These are phyloP conservation scores for Pseudomassariella vexata DNA, from an alignment of 2,329 filamentous ascomycete species.

Conservation along the genomic window DNA sequence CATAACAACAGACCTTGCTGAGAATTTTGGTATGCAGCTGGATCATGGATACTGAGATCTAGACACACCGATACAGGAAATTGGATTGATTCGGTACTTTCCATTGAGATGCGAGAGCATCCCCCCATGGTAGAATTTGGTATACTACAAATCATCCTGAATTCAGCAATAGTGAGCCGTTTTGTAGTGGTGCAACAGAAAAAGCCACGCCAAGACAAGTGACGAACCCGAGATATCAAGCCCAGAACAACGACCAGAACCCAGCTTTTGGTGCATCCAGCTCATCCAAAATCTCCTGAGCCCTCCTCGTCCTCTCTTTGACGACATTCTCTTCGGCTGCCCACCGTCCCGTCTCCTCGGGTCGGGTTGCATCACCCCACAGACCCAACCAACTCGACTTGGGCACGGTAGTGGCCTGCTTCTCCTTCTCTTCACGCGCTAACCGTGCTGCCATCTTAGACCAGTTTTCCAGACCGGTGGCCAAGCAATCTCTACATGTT, in stretches of 20 bases:
- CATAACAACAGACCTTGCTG: too few relatives aligned
- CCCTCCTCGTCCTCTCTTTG: constrained; percentile 43
- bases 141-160: too few relatives aligned
- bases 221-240: too few relatives aligned
- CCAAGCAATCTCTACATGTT: constrained; percentile 71
- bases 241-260: constrained; percentile 32
- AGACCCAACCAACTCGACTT: constrained; percentile 32
- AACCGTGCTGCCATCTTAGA: constrained; percentile 68
- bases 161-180: too few relatives aligned
- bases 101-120: too few relatives aligned
- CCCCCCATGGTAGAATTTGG: too few relatives aligned
- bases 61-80: too few relatives aligned
- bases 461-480: constrained; percentile 77
- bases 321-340: constrained; percentile 50
- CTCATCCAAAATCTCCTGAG: constrained; percentile 47
- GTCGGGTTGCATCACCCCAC: constrained; percentile 28
- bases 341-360: constrained; percentile 41
- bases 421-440: constrained; percentile 41
- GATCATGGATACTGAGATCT: too few relatives aligned
- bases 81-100: too few relatives aligned
- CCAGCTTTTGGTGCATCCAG: constrained; percentile 29
- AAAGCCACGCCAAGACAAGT: too few relatives aligned
- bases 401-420: constrained; percentile 18
- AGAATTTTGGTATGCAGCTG: too few relatives aligned
- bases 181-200: too few relatives aligned